Base-by-base conservation (phyloP, 192 early-diverging fungal species). In the Dissophora ornata region DNA sequence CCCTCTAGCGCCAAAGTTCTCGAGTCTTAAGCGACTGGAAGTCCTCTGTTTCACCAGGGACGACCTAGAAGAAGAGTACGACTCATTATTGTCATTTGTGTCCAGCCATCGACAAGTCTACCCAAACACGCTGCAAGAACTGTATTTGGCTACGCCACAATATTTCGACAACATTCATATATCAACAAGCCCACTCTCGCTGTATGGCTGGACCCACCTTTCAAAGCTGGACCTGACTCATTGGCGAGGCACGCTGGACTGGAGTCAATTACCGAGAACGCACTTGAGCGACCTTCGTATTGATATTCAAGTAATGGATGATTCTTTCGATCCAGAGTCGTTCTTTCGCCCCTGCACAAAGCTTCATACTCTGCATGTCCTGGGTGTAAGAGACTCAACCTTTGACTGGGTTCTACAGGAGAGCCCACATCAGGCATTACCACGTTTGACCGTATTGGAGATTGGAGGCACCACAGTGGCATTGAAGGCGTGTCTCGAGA, bases 171-270 rank as follows among this genome's bases (percentile, higher is more conserved):
- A 9, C 12, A 46, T 4, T 16, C 25, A 28, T 44, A 21, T 9
- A 26, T 10, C 25, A 46, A 59, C 25, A n/a, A n/a, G 13, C 36
- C 59, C 59, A 6, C 59, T 61, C 25, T 46, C 22, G n/a, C 46
- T 61, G 9, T 26, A 28, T 28, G 25, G 29, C 4, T 46, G 40
- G 57, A 59, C 0, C n/a, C 13, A 26, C 8, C 57, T 59, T 16
- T 22, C 24, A 29, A 26, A 10, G 19, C 26, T 59, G 16, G 44
- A 59, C 44, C 44, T 59, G 38, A 10, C 28, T 8, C 16, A 12
- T 2, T 59, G 57, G 40, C n/a, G 16, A 25, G 18, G 25, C 0
- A 45, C 2, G 15, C 8, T 59, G 21, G 42, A 59, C 8, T 59
- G 57, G 57, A 15, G 16, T 18, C 24, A 24, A 9, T 32, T 59